Conservation (phyloP, 768 basidiomycete genomes). For the Naganishia friedmannii region DNA sequence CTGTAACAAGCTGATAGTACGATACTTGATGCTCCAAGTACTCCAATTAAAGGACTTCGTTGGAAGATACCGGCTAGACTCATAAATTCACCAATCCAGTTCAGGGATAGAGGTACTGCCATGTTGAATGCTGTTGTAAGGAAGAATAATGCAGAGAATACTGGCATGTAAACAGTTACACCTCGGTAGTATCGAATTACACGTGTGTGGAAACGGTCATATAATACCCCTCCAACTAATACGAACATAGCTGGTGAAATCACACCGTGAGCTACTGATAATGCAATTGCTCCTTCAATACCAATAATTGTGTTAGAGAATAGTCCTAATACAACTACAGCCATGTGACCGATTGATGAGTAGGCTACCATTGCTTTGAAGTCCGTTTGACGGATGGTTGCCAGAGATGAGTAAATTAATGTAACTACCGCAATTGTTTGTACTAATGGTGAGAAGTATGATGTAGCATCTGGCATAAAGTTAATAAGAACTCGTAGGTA, state of each 20-base stretch:
- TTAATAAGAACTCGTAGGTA: slow-evolving; percentile 39
- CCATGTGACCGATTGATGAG: slow-evolving; percentile 38
- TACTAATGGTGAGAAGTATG: slow-evolving; percentile 39
- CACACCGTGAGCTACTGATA: slow-evolving; percentile 40
- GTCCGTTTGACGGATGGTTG: slow-evolving; percentile 33
- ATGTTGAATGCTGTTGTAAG: slow-evolving; percentile 38
- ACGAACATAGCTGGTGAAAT: slow-evolving; percentile 41
- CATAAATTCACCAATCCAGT: slow-evolving; percentile 40
- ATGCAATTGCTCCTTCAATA: slow-evolving; percentile 36
- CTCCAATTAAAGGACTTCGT: slow-evolving; percentile 33
- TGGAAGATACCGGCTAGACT: slow-evolving; percentile 32
- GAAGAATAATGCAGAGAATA: slow-evolving; percentile 40
- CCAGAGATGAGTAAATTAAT: slow-evolving; percentile 36
- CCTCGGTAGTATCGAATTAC: slow-evolving; percentile 41
- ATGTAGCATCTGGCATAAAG: slow-evolving; percentile 40
- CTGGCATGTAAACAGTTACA: slow-evolving; percentile 38
- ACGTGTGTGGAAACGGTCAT: slow-evolving; percentile 39
- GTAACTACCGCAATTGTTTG: slow-evolving; percentile 40
- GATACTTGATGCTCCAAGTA: slow-evolving; percentile 31
- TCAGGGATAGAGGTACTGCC: slow-evolving; percentile 37
- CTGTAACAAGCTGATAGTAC: slow-evolving; percentile 36
- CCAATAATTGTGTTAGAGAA: slow-evolving; percentile 38
- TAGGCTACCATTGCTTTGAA: slow-evolving; percentile 38
- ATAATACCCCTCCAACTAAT: slow-evolving; percentile 37
- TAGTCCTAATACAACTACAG: slow-evolving; percentile 37